Conservation (phyloP, 2,329 filamentous ascomycete genomes). For the Microcyclospora pomicola region DNA sequence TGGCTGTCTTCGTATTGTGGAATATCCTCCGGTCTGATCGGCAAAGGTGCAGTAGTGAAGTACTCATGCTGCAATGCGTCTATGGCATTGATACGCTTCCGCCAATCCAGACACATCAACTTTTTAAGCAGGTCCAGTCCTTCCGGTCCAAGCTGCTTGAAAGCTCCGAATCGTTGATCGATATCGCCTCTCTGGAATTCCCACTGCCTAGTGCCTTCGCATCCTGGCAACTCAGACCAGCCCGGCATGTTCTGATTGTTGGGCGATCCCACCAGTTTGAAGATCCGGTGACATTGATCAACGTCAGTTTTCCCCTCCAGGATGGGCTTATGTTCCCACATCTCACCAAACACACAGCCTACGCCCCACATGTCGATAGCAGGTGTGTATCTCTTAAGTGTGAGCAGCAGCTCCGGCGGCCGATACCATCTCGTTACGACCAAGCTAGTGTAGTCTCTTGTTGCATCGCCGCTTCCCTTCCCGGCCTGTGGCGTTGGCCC, state of each 20-base stretch:
- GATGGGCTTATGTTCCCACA: constrained; percentile 89
- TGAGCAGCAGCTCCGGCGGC: constrained; percentile 80
- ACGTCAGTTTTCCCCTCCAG: constrained; percentile 76
- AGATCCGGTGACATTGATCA: constrained; percentile 87
- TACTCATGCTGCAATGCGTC: constrained; percentile 89
- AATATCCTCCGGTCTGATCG: constrained; percentile 72
- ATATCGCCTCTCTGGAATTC: constrained; percentile 51
- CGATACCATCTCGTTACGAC: constrained; percentile 97
- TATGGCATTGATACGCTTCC: constrained; percentile 75
- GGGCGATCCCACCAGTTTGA: constrained; percentile 79
- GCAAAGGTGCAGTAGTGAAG: constrained; percentile 66
- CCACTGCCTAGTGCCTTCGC: constrained; percentile 55
- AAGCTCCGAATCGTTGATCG: constrained; percentile 50
- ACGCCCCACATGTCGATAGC: constrained; percentile 98
- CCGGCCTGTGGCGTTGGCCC: constrained; percentile 65
- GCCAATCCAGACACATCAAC: constrained; percentile 79
- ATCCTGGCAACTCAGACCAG: constrained; percentile 71
- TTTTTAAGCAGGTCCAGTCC: constrained; percentile 71
- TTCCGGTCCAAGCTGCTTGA: constrained; percentile 34
- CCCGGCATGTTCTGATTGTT: constrained; percentile 87
- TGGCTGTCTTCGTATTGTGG: constrained; percentile 89
- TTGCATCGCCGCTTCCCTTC: constrained; percentile 67
- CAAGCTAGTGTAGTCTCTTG: constrained; percentile 84
- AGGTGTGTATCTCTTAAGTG: constrained; percentile 83
- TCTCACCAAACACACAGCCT: constrained; percentile 96